Evolutionary conservation across 2,329 filamentous ascomycete species (phyloP).

Genomic region (Aureobasidium sp.): DNA sequence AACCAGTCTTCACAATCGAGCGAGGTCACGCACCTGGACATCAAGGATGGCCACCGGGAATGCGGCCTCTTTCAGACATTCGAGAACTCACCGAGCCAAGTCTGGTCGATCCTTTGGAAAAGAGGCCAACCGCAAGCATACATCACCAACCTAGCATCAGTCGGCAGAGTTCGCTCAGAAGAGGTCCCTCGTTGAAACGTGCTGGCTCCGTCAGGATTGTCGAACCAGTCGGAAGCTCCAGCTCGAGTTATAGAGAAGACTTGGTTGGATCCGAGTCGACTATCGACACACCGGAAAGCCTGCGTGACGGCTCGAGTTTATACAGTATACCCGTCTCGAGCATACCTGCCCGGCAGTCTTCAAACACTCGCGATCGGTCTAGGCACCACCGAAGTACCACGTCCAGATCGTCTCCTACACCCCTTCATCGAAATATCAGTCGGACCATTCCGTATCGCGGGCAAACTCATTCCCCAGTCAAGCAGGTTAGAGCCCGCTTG

Average conservation of each 20-base stretch:
- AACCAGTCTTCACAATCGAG: conserved; percentile 8
- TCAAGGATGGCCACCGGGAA: conserved; percentile 21
- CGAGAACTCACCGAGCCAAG: conserved; percentile 42
- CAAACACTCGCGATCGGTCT: conserved; percentile 21
- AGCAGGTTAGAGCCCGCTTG: conserved; percentile 31
- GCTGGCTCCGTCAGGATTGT: conserved; percentile 21
- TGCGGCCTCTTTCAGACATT: conserved; percentile 41
- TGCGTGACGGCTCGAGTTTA: conserved; percentile 33
- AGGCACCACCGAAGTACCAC: not conserved
- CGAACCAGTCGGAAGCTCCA: conserved; percentile 10
- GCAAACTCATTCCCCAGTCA: conserved; percentile 41
- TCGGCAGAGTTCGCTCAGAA: conserved; percentile 18
- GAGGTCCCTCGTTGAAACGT: conserved; percentile 18
- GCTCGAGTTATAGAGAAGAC: conserved; percentile 13
- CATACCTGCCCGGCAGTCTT: conserved; percentile 39
- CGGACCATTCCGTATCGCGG: conserved; percentile 36
- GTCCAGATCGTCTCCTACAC: conserved; percentile 9
- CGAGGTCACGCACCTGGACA: not conserved
- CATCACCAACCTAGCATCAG: conserved; percentile 13
- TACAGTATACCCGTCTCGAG: conserved; percentile 38
- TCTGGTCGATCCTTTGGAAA: conserved; percentile 27
- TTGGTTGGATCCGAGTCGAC: conserved; percentile 22
- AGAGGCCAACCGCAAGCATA: not conserved
- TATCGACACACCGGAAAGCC: conserved; percentile 15
- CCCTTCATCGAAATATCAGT: conserved; percentile 13